These are phyloP conservation scores for Crithidia sp. DNA, from an alignment of 208 protist species.

Conservation along the genomic window DNA sequence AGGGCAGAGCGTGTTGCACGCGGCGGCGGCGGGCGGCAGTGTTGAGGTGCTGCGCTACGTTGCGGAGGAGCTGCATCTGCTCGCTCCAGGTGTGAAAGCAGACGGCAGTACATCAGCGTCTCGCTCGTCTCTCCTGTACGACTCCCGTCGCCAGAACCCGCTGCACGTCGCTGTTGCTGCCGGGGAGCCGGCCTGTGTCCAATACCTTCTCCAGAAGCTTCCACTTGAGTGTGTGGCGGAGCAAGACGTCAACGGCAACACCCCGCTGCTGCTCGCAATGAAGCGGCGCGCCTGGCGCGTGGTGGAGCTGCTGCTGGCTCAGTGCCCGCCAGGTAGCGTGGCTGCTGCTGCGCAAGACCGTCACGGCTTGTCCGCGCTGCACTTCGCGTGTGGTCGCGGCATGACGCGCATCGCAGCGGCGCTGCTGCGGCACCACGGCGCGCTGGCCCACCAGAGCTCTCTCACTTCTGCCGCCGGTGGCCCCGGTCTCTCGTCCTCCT, in stretches of 20 bases:
- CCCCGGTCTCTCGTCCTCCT: no score
- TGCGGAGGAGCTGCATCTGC: constrained; percentile 50
- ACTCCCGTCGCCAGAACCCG: constrained; percentile 66
- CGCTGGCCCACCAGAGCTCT: constrained; percentile 34
- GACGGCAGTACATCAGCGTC: not conserved
- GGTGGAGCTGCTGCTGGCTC: constrained; percentile 61
- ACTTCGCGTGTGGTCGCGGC: constrained; percentile 60
- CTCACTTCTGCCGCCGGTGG: not conserved
- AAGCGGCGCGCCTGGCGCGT: constrained; percentile 40
- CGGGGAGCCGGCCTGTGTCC: constrained; percentile 49
- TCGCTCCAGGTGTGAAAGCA: not conserved
- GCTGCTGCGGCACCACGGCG: constrained; percentile 63
- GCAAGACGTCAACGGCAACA: constrained; percentile 66
- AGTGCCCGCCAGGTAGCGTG: constrained; percentile 43
- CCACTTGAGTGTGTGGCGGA: constrained; percentile 37
- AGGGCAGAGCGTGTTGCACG: constrained; percentile 52
- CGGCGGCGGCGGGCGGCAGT: constrained; percentile 47
- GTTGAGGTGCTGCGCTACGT: constrained; percentile 62
- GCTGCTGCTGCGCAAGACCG: constrained; percentile 50
- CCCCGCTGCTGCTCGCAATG: constrained; percentile 71
- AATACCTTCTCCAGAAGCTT: constrained; percentile 47
- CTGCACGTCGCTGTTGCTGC: constrained; percentile 69
- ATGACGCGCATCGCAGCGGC: constrained; percentile 43
- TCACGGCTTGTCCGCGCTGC: constrained; percentile 59
- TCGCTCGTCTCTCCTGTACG: constrained; percentile 32